Evolutionary conservation across 306 rosid genomes (phyloP).

Genomic region (Medicago ruthenica): DNA sequence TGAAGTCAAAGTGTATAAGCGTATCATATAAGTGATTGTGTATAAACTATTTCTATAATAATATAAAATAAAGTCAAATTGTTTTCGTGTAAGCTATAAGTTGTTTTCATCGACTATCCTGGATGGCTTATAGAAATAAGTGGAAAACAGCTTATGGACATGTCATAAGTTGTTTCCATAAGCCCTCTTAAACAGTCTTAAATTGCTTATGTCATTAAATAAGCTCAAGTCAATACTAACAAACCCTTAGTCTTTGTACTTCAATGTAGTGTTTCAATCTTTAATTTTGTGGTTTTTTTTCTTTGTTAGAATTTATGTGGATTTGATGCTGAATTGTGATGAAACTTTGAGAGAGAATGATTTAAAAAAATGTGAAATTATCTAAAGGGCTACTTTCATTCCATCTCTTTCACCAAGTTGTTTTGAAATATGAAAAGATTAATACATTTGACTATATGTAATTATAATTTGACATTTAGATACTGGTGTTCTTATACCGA

Average conservation of each 20-base stretch:
- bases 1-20: too few species aligned
- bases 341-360: too few species aligned
- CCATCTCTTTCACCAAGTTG: slow-evolving; percentile 8
- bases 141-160: neutral
- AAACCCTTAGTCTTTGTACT: too few species aligned
- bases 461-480: slow-evolving; percentile 47
- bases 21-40: neutral
- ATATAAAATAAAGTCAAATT: too few species aligned
- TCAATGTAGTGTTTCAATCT: neutral
- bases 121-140: neutral
- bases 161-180: neutral
- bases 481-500: slow-evolving; percentile 86
- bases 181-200: neutral
- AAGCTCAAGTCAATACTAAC: too few species aligned
- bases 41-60: too few species aligned
- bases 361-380: too few species aligned
- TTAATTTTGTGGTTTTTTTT: neutral
- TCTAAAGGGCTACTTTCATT: slow-evolving; percentile 10
- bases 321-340: too few species aligned
- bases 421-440: slow-evolving; percentile 15
- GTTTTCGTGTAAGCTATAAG: neutral
- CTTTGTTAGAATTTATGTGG: too few species aligned
- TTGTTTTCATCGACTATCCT: neutral
- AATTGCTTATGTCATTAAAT: neutral
- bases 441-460: slow-evolving; percentile 5